Conservation (phyloP, 2,329 filamentous ascomycete genomes). For the Colletotrichum salicis region DNA sequence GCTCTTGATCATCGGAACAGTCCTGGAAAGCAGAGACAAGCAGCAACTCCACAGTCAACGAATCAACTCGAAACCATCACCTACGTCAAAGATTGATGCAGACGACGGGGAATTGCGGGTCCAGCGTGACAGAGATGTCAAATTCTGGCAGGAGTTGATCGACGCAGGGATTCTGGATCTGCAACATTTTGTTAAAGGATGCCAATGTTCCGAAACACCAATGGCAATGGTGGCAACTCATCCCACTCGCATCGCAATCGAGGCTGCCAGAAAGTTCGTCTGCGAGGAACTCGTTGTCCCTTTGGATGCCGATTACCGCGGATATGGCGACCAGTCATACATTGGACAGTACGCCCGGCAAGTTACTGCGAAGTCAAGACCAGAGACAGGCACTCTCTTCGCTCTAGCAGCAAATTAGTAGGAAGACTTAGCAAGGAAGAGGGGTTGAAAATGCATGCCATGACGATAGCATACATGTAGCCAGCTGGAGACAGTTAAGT, state of each 20-base stretch:
- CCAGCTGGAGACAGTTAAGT: too few relatives aligned
- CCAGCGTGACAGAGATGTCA: background rate
- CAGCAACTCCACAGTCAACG: background rate
- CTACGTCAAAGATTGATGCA: background rate
- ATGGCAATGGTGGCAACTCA: background rate
- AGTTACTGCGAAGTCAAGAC: background rate
- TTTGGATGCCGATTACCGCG: background rate
- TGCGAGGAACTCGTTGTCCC: background rate
- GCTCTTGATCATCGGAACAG: conserved; percentile 2
- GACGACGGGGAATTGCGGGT: background rate
- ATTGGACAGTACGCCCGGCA: background rate
- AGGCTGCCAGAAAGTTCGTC: background rate
- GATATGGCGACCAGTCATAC: background rate
- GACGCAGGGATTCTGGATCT: background rate
- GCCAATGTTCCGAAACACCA: background rate
- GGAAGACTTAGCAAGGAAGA: too few relatives aligned
- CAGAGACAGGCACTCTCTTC: background rate
- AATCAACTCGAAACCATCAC: background rate
- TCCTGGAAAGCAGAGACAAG: background rate
- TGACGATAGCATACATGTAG: too few relatives aligned
- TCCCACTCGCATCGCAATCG: background rate
- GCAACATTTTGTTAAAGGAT: background rate
- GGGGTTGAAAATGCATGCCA: too few relatives aligned
- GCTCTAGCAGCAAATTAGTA: background rate
- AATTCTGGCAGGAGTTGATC: background rate